Evolutionary conservation across 2,329 filamentous ascomycete genomes (phyloP).

Genomic region (Achaetomium macrosporum): DNA sequence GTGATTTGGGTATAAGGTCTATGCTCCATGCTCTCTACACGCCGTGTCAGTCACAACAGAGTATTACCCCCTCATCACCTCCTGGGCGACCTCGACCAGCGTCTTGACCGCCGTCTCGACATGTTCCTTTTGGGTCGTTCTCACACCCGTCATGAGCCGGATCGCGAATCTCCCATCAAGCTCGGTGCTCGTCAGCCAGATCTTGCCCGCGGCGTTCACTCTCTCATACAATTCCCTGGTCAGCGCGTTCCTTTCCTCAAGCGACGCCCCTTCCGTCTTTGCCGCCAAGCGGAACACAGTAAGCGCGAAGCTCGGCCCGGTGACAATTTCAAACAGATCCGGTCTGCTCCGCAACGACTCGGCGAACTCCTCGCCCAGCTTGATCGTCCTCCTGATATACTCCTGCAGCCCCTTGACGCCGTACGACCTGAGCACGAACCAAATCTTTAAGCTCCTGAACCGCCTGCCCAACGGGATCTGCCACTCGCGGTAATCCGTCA

Average conservation of each 20-base stretch:
- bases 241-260: conserved; percentile 54
- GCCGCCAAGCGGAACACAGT: conserved; percentile 66
- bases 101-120: conserved; percentile 68
- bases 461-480: conserved; percentile 87
- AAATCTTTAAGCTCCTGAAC: conserved; percentile 86
- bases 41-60: not conserved
- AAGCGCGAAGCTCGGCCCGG: conserved; percentile 69
- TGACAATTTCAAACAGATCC: conserved; percentile 72
- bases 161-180: conserved; percentile 72
- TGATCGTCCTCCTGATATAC: conserved; percentile 65
- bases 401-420: conserved; percentile 64
- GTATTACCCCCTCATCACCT: conserved; percentile 34
- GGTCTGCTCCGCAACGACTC: conserved; percentile 48
- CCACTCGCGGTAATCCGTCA: conserved; percentile 96
- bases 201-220: conserved; percentile 67
- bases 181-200: conserved; percentile 76
- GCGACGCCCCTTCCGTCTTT: conserved; percentile 23
- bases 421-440: conserved; percentile 85
- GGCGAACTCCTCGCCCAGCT: conserved; percentile 65
- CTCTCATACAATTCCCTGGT: conserved; percentile 71
- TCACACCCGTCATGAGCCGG: conserved; percentile 69
- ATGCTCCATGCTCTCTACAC: not conserved
- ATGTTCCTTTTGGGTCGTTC: conserved; percentile 64
- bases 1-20: not conserved
- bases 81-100: conserved; percentile 59